A percentile compares a stretch with the other conserved stretches of the same genome.
Conservation (phyloP, 495 filamentous ascomycete genomes). For the Penicillium parvum region DNA sequence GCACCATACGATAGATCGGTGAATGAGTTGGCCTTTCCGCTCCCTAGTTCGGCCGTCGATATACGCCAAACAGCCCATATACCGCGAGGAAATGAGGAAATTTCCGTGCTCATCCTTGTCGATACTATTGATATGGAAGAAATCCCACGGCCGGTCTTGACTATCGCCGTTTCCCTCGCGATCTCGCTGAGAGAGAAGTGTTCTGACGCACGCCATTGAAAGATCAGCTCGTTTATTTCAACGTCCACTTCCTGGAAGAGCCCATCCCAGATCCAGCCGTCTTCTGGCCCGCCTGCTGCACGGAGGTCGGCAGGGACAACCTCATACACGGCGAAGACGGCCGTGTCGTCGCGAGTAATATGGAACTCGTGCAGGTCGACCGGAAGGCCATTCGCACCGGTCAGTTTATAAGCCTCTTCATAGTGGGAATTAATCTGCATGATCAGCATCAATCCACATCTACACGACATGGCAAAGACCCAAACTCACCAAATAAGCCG, state of each 20-base stretch:
- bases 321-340: constrained; percentile 48
- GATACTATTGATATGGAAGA: constrained; percentile 46
- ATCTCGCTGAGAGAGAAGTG: constrained; percentile 29
- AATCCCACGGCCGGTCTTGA: constrained; percentile 37
- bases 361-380: constrained; percentile 46
- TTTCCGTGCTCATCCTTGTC: constrained; percentile 40
- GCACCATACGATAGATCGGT: constrained; percentile 32
- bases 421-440: constrained; percentile 48
- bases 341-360: constrained; percentile 46
- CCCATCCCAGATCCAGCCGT: constrained; percentile 51
- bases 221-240: constrained; percentile 37
- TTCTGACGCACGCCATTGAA: constrained; percentile 40
- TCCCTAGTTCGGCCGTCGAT: constrained; percentile 30
- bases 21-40: constrained; percentile 42
- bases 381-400: constrained; percentile 26
- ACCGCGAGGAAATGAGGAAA: constrained; percentile 41
- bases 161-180: constrained; percentile 20
- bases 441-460: no score
- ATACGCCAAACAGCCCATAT: constrained; percentile 34
- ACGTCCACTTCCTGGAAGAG: constrained; percentile 49
- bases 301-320: constrained; percentile 37
- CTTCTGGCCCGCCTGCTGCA: constrained; percentile 29
- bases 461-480: neutral
- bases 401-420: constrained; percentile 39
- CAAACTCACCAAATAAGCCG: constrained; percentile 44